Conservation (phyloP, 495 filamentous ascomycete species). For the Sphaerosporella brunnea region DNA sequence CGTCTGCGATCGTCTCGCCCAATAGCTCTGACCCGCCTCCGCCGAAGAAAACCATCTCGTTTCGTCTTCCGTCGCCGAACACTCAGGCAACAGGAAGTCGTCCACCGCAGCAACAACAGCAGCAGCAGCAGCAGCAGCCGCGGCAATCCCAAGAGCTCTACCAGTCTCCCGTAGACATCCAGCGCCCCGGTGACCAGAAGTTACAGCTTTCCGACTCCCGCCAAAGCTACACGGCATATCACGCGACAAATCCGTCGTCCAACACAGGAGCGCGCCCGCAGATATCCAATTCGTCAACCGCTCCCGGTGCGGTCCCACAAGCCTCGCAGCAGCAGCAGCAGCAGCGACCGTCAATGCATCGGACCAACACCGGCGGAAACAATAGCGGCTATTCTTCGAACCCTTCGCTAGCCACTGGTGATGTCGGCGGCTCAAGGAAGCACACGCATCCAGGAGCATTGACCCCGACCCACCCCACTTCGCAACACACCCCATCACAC, state of each 20-base stretch:
- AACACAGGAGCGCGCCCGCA: conserved; percentile 14
- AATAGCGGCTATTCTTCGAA: conserved; percentile 16
- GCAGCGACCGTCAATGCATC: conserved; percentile 12
- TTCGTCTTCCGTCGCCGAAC: conserved; percentile 19
- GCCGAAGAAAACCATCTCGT: conserved; percentile 19
- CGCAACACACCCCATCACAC: conserved; percentile 16
- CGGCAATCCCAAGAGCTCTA: conserved; percentile 36
- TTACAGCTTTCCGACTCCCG: conserved; percentile 3
- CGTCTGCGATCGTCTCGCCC: conserved; percentile 10
- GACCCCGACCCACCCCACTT: conserved; percentile 19
- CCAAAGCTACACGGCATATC: conserved; percentile 17
- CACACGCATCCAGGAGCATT: conserved; percentile 21
- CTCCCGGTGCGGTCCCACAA: conserved; percentile 11
- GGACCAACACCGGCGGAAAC: conserved; percentile 12
- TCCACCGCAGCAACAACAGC: conserved; percentile 8
- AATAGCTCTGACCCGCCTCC: conserved; percentile 6
- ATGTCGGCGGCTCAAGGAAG: conserved; percentile 10
- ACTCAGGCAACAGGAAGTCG: conserved; percentile 7
- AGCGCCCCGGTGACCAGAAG: too few relatives aligned
- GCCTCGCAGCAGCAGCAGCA: conserved; percentile 7
- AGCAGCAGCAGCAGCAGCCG: conserved; percentile 29
- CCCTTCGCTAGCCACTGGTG: conserved; percentile 4
- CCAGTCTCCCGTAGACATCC: too few relatives aligned
- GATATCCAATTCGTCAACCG: conserved; percentile 5
- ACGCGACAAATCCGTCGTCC: conserved; percentile 14